Base-by-base conservation (phyloP, 2,329 filamentous ascomycete genomes). In the Ceratocystis ficicola region DNA sequence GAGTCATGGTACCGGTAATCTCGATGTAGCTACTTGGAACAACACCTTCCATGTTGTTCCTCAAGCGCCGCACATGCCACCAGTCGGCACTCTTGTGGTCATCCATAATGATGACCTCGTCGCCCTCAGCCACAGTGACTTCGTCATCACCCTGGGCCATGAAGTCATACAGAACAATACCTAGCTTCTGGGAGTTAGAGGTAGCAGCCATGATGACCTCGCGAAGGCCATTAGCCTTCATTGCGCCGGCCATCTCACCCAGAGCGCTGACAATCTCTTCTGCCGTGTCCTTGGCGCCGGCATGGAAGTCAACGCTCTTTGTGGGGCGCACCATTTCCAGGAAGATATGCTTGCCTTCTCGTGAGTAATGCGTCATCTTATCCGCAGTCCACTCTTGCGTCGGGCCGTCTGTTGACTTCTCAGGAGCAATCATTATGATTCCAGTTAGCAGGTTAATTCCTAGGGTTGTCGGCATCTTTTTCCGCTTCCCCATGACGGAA, bases 321-420 rank as follows among this genome's bases (percentile, higher is more conserved):
- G 90, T 96, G 5, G 94, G 94, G 65, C 87, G 82, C 63, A 96
- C 87, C 60, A 99, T 80, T 74, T 99, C 94, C 74, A 99, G 81
- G 73, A 99, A 99, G 15, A 99, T 89, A 75, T 97, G 94, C 73
- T 99, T 99, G 44, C 93, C 94, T 77, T 99, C 94, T 67, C 95
- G 90, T 25, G 92, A 96, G 75, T 97, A 97, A 75, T 96, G 90
- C n/a, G 88, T 91, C 81, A 99, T 87, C 74, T 89, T 94, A 55
- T 97, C 92, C 0, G 91, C 93, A 1, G 87, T 88, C 94, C 94
- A 99, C 75, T 95, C 92, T 73, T 95, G 87, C 68, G 89, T 86
- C 2, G 89, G 87, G 1, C 90, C 92, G 73, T 96, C 90, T 68
- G 86, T 82, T 62, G 86, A 81, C 73, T 88, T 90, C 73, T 95